Evolutionary conservation across 192 early-diverging fungal species (phyloP).

Genomic region (Umbelopsis sp.): DNA sequence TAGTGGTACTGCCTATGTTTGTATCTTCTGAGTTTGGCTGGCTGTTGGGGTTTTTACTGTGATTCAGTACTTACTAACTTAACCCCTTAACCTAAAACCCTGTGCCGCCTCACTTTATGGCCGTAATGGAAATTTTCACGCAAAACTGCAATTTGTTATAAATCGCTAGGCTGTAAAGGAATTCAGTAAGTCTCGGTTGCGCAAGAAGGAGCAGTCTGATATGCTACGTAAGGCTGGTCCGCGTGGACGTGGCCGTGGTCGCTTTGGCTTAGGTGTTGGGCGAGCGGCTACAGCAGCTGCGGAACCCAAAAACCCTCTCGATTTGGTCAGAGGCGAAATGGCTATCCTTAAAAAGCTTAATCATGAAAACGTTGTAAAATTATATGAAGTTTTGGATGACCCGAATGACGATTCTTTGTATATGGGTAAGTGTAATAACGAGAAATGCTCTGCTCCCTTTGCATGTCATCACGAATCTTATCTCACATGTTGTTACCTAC

Average conservation of each 20-base stretch:
- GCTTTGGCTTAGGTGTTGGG: conserved; percentile 51
- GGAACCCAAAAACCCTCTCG: conserved; percentile 70
- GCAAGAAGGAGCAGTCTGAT: conserved; percentile 66
- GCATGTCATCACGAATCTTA: background rate
- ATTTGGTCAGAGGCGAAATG: conserved; percentile 85
- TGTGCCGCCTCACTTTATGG: background rate
- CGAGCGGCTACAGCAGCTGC: conserved; percentile 32
- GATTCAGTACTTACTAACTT: background rate
- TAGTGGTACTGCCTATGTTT: conserved; percentile 29
- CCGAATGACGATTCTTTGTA: conserved; percentile 78
- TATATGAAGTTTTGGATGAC: conserved; percentile 95
- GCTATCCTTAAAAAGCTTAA: conserved; percentile 94
- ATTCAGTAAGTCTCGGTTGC: conserved; percentile 84
- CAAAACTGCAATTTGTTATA: background rate
- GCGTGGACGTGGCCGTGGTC: conserved; percentile 57
- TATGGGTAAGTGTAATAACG: conserved; percentile 68
- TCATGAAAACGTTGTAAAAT: conserved; percentile 83
- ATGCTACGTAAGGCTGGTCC: conserved; percentile 48
- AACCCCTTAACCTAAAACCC: background rate
- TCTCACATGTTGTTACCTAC: background rate
- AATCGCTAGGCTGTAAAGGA: conserved; percentile 88
- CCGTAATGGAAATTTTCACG: background rate
- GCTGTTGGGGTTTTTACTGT: background rate
- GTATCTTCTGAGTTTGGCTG: background rate
- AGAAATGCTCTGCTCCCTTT: too few species aligned